A percentile compares a stretch with the other conserved stretches of the same genome.
Evolutionary conservation across 2,329 filamentous ascomycete genomes (phyloP).

Genomic region (Epichloe bromicola): DNA sequence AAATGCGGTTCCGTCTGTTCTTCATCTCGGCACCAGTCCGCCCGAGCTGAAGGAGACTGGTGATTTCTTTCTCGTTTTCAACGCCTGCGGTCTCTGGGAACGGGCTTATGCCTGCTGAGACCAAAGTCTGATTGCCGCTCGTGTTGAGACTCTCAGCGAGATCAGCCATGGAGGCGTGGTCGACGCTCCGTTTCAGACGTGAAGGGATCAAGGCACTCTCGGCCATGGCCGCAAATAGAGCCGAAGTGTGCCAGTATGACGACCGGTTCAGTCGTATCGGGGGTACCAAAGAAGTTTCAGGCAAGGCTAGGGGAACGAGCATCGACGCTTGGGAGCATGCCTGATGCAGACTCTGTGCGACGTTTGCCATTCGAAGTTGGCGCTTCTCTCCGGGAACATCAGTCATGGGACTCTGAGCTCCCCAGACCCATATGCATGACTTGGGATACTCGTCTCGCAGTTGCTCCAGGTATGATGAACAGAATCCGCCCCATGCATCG

Average conservation of each 20-base stretch:
- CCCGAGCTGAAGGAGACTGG: constrained; percentile 20
- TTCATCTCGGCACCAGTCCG: constrained; percentile 1
- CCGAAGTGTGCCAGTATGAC: constrained; percentile 71
- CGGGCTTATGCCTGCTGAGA: constrained; percentile 57
- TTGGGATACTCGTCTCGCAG: constrained; percentile 88
- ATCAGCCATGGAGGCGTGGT: constrained; percentile 39
- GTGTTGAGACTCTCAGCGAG: constrained; percentile 56
- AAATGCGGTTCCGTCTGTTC: constrained; percentile 13
- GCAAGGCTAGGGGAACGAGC: constrained; percentile 60
- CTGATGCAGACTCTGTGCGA: constrained; percentile 56
- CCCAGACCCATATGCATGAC: constrained; percentile 77
- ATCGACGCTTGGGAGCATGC: constrained; percentile 61
- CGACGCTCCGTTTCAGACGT: constrained; percentile 41
- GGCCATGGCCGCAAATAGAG: constrained; percentile 59
- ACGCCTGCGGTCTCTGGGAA: constrained; percentile 17
- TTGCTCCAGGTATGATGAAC: constrained; percentile 58
- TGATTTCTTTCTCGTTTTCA: constrained; percentile 17
- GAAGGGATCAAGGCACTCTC: constrained; percentile 71
- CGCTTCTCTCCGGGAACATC: constrained; percentile 39
- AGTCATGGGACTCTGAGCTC: constrained; percentile 49
- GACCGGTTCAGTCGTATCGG: constrained; percentile 46
- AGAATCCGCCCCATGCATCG: constrained; percentile 73
- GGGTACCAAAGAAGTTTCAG: constrained; percentile 40
- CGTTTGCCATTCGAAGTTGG: constrained; percentile 53
- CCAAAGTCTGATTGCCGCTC: constrained; percentile 69